These are phyloP conservation scores for Sungouiella thailandica DNA, from an alignment of 805 yeast genomes.

Conservation along the genomic window DNA sequence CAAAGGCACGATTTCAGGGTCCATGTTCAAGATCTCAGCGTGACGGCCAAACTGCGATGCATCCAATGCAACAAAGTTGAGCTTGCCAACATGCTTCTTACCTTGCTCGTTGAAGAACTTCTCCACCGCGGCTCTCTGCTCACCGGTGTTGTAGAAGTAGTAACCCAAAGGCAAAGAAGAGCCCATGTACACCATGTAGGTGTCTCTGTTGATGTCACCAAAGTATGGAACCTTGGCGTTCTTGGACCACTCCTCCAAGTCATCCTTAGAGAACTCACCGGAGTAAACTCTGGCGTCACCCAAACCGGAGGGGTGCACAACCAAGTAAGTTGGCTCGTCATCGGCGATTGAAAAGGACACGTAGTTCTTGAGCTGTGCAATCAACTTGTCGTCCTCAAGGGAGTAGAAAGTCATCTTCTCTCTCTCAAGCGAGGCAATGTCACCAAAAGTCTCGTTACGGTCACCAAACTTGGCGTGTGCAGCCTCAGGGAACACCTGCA, in stretches of 20 bases:
- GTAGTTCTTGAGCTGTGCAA: constrained; percentile 35
- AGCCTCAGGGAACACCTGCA: constrained; percentile 42
- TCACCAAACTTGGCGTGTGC: constrained; percentile 20
- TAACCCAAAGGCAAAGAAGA: constrained; percentile 79
- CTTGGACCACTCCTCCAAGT: constrained; percentile 45
- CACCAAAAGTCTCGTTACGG: constrained; percentile 52
- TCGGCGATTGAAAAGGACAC: constrained; percentile 19
- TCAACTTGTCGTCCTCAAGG: constrained; percentile 36
- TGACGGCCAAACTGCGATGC: constrained; percentile 78
- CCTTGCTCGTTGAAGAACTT: constrained; percentile 58
- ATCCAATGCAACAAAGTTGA: constrained; percentile 86
- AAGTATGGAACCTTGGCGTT: constrained; percentile 74
- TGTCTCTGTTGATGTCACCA: constrained; percentile 80
- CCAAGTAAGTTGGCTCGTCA: constrained; percentile 35
- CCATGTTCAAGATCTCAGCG: constrained; percentile 79
- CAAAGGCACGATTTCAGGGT: constrained; percentile 76
- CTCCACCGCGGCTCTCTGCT: constrained; percentile 55
- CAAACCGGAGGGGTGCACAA: constrained; percentile 43
- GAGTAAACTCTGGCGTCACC: constrained; percentile 45
- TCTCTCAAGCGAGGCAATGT: constrained; percentile 59
- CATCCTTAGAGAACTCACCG: constrained; percentile 25
- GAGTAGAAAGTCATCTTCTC: constrained; percentile 61
- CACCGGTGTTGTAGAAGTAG: constrained; percentile 71
- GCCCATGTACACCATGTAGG: constrained; percentile 70
- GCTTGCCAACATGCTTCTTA: constrained; percentile 68